Base-by-base conservation (phyloP, 192 early-diverging fungal genomes). In the Umbelopsis ramanniana region DNA sequence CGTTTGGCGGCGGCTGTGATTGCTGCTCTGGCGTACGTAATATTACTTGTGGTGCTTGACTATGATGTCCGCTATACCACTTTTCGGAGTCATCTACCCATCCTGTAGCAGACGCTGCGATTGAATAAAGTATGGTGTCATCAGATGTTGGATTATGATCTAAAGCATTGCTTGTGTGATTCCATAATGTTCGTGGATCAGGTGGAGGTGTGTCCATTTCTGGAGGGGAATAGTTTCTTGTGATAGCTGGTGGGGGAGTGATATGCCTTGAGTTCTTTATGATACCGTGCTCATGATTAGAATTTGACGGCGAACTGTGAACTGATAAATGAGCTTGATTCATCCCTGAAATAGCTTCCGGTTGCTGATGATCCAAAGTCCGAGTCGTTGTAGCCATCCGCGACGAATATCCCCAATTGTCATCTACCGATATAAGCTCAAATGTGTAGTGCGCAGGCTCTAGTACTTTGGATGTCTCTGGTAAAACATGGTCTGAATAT, bases 371-470 rank as follows among this genome's bases (percentile, higher is more conserved):
- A 4, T 63, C 57, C 19, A 63, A 63, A 12, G 57, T 63, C 3
- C 57, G 57, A 37, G 33, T 14, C 15, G 15, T 63, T 19, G 57
- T 35, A 29, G 57, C 14, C 0, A 63, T 26, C 17, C 33, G 6
- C 6, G 57, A 6, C 6, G 29, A 9, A 37, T 63, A 63, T 29
- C 57, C 77, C 77, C 77, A 79, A 67, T 79, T 73, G 45, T 79
- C 77, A 26, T 68, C 73, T 10, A 79, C 73, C 29, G 77, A 79
- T 33, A 79, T 79, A 10, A 79, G 63, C 45, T 79, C 77, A 74
- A 79, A 79, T 11, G 77, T 79, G 33, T 79, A 79, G 46, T 79
- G 73, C 15, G 69, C 77, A 26, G 77, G 77, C 14, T 79, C 77
- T 50, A 79, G 74, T 45, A 19, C 37, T 63, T 79, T 79, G 23